Conservation (phyloP, 495 filamentous ascomycete genomes). For the Astrothelium subdiscretum region DNA sequence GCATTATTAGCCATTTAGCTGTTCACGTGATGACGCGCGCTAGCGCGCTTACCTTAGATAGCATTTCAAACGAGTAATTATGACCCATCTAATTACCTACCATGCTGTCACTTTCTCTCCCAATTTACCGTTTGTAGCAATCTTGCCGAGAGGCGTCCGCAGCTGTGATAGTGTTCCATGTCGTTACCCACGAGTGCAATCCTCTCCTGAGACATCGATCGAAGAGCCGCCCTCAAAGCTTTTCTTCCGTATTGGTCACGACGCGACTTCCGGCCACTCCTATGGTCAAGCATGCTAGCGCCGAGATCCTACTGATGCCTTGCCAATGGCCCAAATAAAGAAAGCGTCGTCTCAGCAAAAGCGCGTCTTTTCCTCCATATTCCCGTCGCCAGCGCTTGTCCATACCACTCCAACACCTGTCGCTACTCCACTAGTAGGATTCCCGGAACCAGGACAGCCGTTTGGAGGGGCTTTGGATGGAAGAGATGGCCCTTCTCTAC, state of each 20-base stretch:
- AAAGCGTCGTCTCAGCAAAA: neutral
- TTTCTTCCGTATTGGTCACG: too few species aligned
- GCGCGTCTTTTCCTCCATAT: constrained; percentile 21
- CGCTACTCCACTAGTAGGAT: constrained; percentile 26
- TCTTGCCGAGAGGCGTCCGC: too few species aligned
- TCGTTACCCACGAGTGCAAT: too few species aligned
- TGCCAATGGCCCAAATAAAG: neutral
- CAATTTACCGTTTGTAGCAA: too few species aligned
- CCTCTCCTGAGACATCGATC: too few species aligned
- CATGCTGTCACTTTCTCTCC: too few species aligned
- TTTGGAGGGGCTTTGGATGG: constrained; percentile 19
- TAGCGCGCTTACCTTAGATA: constrained; percentile 1
- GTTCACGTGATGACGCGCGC: neutral
- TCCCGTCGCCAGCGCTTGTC: constrained; percentile 15
- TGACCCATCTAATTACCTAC: too few species aligned
- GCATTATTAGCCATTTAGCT: too few species aligned
- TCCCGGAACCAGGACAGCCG: constrained; percentile 20
- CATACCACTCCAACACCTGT: constrained; percentile 29
- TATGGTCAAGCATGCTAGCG: too few species aligned
- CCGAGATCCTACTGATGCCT: neutral
- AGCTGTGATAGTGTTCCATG: too few species aligned
- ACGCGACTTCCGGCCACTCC: too few species aligned
- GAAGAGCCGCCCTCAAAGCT: too few species aligned
- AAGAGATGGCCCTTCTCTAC: neutral
- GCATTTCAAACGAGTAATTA: neutral